These are phyloP conservation scores for Plasmodium falciparum DNA, from an alignment of 169 alveolate species.

Conservation along the genomic window DNA sequence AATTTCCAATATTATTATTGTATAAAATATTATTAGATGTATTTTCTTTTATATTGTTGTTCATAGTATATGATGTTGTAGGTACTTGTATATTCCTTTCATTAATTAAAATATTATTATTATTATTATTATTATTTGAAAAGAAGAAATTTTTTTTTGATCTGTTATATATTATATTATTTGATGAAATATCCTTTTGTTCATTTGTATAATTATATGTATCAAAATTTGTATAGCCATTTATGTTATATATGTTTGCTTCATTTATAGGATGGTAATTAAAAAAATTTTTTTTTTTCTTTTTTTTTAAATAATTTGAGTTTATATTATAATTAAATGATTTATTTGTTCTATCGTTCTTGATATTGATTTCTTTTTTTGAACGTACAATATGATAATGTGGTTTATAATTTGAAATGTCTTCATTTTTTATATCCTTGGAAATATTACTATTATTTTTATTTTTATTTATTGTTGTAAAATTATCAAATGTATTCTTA, in stretches of 20 bases:
- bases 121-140: neutral
- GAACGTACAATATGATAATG: neutral
- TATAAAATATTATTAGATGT: neutral
- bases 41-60: constrained; percentile 1
- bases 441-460: neutral
- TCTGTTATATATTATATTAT: neutral
- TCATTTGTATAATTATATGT: neutral
- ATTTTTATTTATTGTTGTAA: neutral
- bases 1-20: neutral
- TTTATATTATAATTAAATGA: too few relatives aligned
- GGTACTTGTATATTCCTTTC: neutral
- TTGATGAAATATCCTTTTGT: neutral
- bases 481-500: constrained; percentile 11
- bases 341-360: too few relatives aligned
- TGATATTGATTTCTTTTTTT: neutral
- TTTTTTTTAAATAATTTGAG: too few relatives aligned
- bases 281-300: neutral
- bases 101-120: neutral
- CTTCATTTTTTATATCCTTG: neutral
- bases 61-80: neutral
- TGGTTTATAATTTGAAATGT: constrained; percentile 6
- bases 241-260: neutral
- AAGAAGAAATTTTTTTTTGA: too few relatives aligned
- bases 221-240: neutral
- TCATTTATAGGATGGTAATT: neutral